Conservation (phyloP, 2,329 filamentous ascomycete species). For the Fusarium palustre region DNA sequence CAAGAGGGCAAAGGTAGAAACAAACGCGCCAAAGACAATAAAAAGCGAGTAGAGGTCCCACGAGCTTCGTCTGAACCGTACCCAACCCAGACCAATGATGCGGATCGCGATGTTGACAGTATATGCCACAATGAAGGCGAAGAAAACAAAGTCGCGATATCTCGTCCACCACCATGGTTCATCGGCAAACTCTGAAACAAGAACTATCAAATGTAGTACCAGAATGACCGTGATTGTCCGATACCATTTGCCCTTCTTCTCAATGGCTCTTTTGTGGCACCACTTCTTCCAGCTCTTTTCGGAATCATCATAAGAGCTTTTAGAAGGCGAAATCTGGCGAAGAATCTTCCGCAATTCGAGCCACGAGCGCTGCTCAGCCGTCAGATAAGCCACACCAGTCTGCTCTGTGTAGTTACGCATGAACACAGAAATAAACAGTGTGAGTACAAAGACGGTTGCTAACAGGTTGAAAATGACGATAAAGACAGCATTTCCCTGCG, state of each 20-base stretch:
- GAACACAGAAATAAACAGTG: slow-evolving; percentile 97
- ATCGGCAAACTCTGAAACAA: slow-evolving; percentile 87
- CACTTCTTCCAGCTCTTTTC: slow-evolving; percentile 86
- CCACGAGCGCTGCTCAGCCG: slow-evolving; percentile 96
- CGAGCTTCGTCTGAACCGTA: slow-evolving; percentile 88
- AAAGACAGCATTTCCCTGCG: slow-evolving; percentile 90
- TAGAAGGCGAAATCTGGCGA: slow-evolving; percentile 93
- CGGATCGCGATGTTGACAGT: slow-evolving; percentile 85
- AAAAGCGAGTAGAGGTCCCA: slow-evolving; percentile 94
- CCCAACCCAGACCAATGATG: slow-evolving; percentile 90
- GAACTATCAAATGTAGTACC: slow-evolving; percentile 82
- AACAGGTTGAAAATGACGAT: slow-evolving; percentile 97
- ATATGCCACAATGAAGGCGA: slow-evolving; percentile 85
- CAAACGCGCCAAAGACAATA: slow-evolving; percentile 81
- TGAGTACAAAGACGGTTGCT: slow-evolving; percentile 95
- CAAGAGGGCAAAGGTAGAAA: slow-evolving; percentile 81
- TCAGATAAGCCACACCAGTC: slow-evolving; percentile 95
- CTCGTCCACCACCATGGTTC: slow-evolving; percentile 78
- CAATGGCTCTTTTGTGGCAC: slow-evolving; percentile 94
- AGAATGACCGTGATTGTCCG: slow-evolving; percentile 81
- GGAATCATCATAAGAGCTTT: slow-evolving; percentile 84
- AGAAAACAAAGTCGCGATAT: slow-evolving; percentile 80
- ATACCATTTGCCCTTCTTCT: slow-evolving; percentile 95
- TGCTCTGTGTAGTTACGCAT: slow-evolving; percentile 99
- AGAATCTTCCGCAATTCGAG: slow-evolving; percentile 92